Evolutionary conservation across 106 monocot species (phyloP).

Genomic region (Allium fistulosum): DNA sequence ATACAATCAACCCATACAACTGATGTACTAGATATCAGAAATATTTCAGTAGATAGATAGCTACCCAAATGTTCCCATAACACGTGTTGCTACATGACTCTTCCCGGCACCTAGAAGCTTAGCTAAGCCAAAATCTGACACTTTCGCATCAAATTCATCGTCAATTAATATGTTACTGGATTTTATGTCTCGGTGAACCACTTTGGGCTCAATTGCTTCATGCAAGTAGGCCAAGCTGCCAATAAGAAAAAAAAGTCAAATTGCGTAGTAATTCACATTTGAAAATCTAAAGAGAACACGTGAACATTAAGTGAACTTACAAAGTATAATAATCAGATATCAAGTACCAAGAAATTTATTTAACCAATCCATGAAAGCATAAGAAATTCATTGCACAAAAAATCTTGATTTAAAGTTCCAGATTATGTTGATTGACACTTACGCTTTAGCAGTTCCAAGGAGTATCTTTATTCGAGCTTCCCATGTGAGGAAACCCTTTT

Average conservation of each 20-base stretch:
- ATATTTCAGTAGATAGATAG: too few relatives aligned
- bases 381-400: too few relatives aligned
- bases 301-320: not conserved
- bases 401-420: too few relatives aligned
- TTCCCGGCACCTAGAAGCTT: constrained; percentile 58
- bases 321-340: too few relatives aligned
- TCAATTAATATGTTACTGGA: constrained; percentile 61
- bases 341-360: too few relatives aligned
- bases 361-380: too few relatives aligned
- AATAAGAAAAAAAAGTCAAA: not conserved
- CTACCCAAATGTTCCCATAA: constrained; percentile 68
- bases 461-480: constrained; percentile 78
- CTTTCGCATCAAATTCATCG: constrained; percentile 54
- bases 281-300: not conserved
- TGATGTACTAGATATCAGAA: too few relatives aligned
- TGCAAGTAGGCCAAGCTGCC: constrained; percentile 54
- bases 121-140: constrained; percentile 63
- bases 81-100: constrained; percentile 58
- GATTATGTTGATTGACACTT: constrained; percentile 24
- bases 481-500: constrained; percentile 53
- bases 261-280: not conserved
- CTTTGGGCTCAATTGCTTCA: constrained; percentile 63
- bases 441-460: constrained; percentile 93
- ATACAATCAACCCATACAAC: too few relatives aligned
- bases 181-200: constrained; percentile 56